These are phyloP conservation scores for Neoscytalidium dimidiatum DNA, from an alignment of 2,329 filamentous ascomycete species.

Conservation along the genomic window DNA sequence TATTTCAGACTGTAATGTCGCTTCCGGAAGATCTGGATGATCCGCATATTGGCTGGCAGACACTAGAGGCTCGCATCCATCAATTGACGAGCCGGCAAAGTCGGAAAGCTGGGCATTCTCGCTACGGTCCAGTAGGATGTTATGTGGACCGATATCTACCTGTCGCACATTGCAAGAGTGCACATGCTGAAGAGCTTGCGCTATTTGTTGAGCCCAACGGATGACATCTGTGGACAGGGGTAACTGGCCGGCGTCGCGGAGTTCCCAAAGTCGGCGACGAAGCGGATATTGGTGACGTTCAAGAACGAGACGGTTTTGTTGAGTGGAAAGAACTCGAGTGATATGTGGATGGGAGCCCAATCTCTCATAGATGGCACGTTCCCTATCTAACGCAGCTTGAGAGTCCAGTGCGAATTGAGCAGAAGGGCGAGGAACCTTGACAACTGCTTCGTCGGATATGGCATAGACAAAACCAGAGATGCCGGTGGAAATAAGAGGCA, in stretches of 20 bases:
- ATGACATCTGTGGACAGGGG: conserved; percentile 4
- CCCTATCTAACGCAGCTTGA: conserved; percentile 14
- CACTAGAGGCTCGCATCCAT: conserved; percentile 21
- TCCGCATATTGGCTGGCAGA: not conserved
- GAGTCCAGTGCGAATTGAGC: not conserved
- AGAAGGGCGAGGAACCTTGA: conserved; percentile 4
- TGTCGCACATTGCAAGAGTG: conserved; percentile 23
- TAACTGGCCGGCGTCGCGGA: not conserved
- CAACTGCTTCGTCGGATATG: conserved; percentile 10
- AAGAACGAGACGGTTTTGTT: not conserved
- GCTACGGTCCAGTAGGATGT: conserved; percentile 23
- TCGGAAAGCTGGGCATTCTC: conserved; percentile 24
- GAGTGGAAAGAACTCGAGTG: not conserved
- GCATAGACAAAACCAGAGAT: conserved; percentile 16
- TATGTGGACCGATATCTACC: conserved; percentile 24
- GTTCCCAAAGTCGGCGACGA: conserved; percentile 17
- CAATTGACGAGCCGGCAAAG: conserved; percentile 26
- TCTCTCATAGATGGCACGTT: conserved; percentile 17
- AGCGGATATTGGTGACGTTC: conserved; percentile 19
- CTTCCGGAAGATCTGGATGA: conserved; percentile 12
- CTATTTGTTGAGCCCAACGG: conserved; percentile 23
- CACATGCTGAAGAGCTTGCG: conserved; percentile 22
- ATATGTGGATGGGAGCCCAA: conserved; percentile 18
- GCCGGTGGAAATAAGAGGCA: conserved; percentile 11
- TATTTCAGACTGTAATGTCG: conserved; percentile 22